Evolutionary conservation across 805 yeast genomes (phyloP).

Genomic region (Candida takata): DNA sequence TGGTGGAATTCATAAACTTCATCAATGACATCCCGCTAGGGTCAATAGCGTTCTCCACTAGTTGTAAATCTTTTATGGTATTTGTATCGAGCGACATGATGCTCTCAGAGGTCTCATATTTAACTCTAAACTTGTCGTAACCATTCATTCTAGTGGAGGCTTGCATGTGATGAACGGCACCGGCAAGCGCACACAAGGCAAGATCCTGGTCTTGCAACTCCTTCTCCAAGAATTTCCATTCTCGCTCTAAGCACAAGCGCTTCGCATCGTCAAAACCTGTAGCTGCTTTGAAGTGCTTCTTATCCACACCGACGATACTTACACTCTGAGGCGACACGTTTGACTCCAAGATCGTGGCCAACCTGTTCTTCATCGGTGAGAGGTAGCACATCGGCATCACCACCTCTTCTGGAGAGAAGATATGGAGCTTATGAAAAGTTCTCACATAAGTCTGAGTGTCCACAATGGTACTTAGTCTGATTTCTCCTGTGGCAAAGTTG

Average conservation of each 20-base stretch:
- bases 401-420: slow-evolving; percentile 30
- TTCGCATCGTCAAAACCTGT: slow-evolving; percentile 22
- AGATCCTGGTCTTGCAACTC: slow-evolving; percentile 24
- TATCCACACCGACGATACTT: slow-evolving; percentile 21
- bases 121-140: slow-evolving; percentile 30
- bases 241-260: slow-evolving; percentile 16
- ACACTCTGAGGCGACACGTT: slow-evolving; percentile 24
- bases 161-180: slow-evolving; percentile 24
- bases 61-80: slow-evolving; percentile 33
- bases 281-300: slow-evolving; percentile 21
- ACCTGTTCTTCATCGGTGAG: slow-evolving; percentile 24
- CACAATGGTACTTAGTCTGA: slow-evolving; percentile 29
- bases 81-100: slow-evolving; percentile 36
- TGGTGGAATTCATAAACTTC: slow-evolving; percentile 31
- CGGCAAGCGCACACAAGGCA: slow-evolving; percentile 30
- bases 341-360: slow-evolving; percentile 30
- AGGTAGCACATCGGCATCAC: slow-evolving; percentile 27
- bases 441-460: slow-evolving; percentile 42
- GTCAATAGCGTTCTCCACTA: slow-evolving; percentile 29
- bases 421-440: slow-evolving; percentile 34
- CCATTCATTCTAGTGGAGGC: slow-evolving; percentile 7
- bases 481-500: slow-evolving; percentile 31
- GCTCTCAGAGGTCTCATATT: slow-evolving; percentile 31
- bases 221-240: slow-evolving; percentile 16
- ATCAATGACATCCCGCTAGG: slow-evolving; percentile 28